Evolutionary conservation across 2,329 filamentous ascomycete species (phyloP).

Genomic region (Exophiala calicioides): DNA sequence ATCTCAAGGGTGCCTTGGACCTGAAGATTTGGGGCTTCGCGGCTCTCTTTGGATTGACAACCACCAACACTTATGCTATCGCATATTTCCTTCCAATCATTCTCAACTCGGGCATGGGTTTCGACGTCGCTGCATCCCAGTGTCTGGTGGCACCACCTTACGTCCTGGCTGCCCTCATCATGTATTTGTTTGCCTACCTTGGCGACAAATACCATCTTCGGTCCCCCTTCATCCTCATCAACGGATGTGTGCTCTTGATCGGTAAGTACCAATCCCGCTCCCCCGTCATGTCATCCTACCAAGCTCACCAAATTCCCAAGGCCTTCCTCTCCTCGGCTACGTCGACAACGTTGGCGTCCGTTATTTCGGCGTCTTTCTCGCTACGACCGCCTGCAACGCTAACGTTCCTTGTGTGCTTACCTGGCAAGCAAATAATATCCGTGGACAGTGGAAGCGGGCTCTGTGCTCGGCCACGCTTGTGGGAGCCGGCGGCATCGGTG

Average conservation of each 20-base stretch:
- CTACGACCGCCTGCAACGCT: constrained; percentile 73
- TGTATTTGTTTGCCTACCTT: constrained; percentile 71
- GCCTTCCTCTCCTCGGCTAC: constrained; percentile 73
- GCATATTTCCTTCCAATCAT: constrained; percentile 81
- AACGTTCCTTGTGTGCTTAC: constrained; percentile 75
- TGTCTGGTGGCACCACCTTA: constrained; percentile 73
- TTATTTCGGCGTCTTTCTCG: constrained; percentile 74
- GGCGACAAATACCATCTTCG: constrained; percentile 69
- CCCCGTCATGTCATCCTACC: not conserved
- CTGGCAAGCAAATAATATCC: constrained; percentile 85
- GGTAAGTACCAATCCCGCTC: constrained; percentile 15
- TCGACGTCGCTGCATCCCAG: constrained; percentile 64
- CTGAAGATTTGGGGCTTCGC: constrained; percentile 60
- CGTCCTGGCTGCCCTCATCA: constrained; percentile 60
- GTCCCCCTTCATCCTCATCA: constrained; percentile 71
- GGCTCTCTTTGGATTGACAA: constrained; percentile 55
- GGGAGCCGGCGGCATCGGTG: constrained; percentile 64
- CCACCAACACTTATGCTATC: constrained; percentile 73
- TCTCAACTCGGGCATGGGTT: constrained; percentile 63
- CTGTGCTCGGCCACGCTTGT: constrained; percentile 38
- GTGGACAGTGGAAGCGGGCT: constrained; percentile 85
- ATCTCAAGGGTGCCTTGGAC: constrained; percentile 51
- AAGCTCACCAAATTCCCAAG: constrained; percentile 35
- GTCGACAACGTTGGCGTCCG: constrained; percentile 56
- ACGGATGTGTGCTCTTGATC: constrained; percentile 42